A percentile compares a stretch with the other conserved stretches of the same genome.
phyloP scores from a whole-genome alignment of 768 basidiomycete species.

The Tricholoma matsutake region DNA sequence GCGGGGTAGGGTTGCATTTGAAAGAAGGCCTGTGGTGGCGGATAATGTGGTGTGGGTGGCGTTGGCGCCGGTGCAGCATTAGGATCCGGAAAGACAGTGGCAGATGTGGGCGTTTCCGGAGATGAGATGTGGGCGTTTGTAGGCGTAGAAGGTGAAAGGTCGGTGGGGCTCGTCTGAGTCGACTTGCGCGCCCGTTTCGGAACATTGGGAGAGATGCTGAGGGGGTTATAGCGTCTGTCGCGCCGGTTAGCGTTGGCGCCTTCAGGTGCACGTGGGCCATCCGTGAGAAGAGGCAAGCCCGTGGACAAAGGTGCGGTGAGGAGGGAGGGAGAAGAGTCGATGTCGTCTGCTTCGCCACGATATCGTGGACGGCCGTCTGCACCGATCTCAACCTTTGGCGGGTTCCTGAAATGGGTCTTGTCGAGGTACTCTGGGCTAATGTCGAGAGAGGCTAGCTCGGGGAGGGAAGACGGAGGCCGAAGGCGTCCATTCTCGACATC shows the following conservation, averaged over 20 bases:
- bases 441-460: conserved; percentile 82
- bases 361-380: conserved; percentile 81
- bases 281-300: conserved; percentile 47
- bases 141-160: neutral
- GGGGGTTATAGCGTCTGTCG: conserved; percentile 17
- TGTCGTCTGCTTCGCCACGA: conserved; percentile 79
- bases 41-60: neutral
- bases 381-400: conserved; percentile 84
- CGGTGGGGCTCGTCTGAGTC: conserved; percentile 10
- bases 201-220: conserved; percentile 2
- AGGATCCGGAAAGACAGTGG: neutral
- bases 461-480: conserved; percentile 81
- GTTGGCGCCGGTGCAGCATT: neutral
- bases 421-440: conserved; percentile 88
- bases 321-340: conserved; percentile 42
- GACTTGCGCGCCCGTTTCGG: conserved; percentile 14
- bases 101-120: neutral
- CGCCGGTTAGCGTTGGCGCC: conserved; percentile 9
- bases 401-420: conserved; percentile 87
- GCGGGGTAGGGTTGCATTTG: neutral
- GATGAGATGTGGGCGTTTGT: neutral
- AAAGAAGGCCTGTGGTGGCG: neutral
- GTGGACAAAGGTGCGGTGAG: conserved; percentile 42
- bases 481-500: conserved; percentile 89
- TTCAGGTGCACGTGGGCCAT: conserved; percentile 38